A percentile compares a stretch with the other conserved stretches of the same genome.
Evolutionary conservation across 805 yeast species (phyloP).

Genomic region (Candida jianshihensis): DNA sequence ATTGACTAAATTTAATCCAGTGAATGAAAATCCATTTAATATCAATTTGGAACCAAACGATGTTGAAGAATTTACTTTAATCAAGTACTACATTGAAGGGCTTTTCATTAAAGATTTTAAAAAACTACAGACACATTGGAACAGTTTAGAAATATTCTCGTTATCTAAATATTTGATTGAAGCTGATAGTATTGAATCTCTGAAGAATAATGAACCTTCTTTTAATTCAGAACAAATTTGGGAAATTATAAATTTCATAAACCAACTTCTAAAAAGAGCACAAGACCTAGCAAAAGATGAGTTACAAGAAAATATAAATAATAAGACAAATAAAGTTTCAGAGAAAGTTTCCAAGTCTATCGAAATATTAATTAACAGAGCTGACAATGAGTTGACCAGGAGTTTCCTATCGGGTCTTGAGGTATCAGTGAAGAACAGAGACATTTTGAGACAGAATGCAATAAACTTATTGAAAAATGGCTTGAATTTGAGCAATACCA

Average conservation of each 20-base stretch:
- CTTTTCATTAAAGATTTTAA: constrained; percentile 4
- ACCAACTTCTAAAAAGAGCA: constrained; percentile 12
- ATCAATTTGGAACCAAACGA: constrained; percentile 8
- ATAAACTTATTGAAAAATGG: constrained; percentile 20
- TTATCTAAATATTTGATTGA: constrained; percentile 10
- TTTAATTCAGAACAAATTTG: constrained; percentile 9
- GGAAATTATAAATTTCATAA: constrained; percentile 8
- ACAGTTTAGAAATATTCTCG: not conserved
- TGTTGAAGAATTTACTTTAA: constrained; percentile 9
- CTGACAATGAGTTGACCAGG: constrained; percentile 19
- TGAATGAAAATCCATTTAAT: not conserved
- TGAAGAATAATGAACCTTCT: constrained; percentile 2
- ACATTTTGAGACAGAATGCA: constrained; percentile 9
- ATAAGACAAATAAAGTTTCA: constrained; percentile 14
- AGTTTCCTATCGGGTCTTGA: constrained; percentile 7
- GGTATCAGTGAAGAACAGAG: constrained; percentile 8
- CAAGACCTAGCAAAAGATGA: constrained; percentile 13
- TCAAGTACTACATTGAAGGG: constrained; percentile 8
- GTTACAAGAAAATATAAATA: constrained; percentile 6
- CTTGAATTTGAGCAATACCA: constrained; percentile 12
- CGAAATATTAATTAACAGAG: constrained; percentile 17
- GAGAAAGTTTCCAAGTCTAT: constrained; percentile 14
- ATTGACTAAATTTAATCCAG: constrained; percentile 5
- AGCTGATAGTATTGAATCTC: constrained; percentile 12
- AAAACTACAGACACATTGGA: constrained; percentile 8